phyloP scores from a whole-genome alignment of 306 rosid species.

The Rubus parviflorus region DNA sequence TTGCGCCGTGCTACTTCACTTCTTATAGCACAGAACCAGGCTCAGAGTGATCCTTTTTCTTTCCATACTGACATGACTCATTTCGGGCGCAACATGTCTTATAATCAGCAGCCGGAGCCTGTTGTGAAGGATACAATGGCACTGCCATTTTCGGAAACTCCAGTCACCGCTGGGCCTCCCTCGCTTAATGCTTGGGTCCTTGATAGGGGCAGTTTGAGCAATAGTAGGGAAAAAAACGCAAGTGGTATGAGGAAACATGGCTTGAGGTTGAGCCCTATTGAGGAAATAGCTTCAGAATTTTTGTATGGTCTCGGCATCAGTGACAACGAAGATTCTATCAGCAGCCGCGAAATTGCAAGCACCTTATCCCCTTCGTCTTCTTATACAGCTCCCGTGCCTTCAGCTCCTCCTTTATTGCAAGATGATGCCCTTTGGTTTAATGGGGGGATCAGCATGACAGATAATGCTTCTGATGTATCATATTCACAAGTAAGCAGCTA shows the following conservation, averaged over 20 bases:
- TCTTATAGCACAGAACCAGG: slow-evolving; percentile 71
- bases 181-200: slow-evolving; percentile 95
- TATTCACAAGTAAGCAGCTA: slow-evolving; percentile 35
- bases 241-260: slow-evolving; percentile 39
- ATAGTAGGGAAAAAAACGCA: slow-evolving; percentile 41
- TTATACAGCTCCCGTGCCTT: slow-evolving; percentile 71
- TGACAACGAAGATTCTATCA: slow-evolving; percentile 33
- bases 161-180: slow-evolving; percentile 78
- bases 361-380: slow-evolving; percentile 38
- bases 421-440: slow-evolving; percentile 68
- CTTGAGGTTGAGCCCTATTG: slow-evolving; percentile 59
- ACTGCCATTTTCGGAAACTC: slow-evolving; percentile 39
- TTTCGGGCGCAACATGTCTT: slow-evolving; percentile 35
- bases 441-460: slow-evolving; percentile 21
- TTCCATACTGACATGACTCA: slow-evolving; percentile 45
- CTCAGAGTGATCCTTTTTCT: slow-evolving; percentile 44
- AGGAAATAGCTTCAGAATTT: slow-evolving; percentile 53
- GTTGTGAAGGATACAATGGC: slow-evolving; percentile 41
- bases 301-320: slow-evolving; percentile 46
- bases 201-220: slow-evolving; percentile 44
- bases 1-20: slow-evolving; percentile 86
- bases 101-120: slow-evolving; percentile 50
- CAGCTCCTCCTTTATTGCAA: slow-evolving; percentile 93
- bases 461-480: slow-evolving; percentile 26
- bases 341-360: slow-evolving; percentile 30